phyloP scores from a whole-genome alignment of 2,329 filamentous ascomycete species.

The Amauroascus verrucosus region DNA sequence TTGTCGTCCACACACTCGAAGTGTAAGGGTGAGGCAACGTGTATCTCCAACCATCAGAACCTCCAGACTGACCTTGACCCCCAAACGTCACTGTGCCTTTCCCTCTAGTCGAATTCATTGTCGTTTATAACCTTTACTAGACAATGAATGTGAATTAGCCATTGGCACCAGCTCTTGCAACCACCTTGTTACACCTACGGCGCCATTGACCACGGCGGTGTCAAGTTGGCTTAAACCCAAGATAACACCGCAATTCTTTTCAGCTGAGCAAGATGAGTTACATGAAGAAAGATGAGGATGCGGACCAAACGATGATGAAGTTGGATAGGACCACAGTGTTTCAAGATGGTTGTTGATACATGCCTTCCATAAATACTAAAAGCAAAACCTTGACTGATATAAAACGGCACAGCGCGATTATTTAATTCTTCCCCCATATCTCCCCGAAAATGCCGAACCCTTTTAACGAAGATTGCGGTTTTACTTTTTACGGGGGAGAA shows the following conservation, averaged over 20 bases:
- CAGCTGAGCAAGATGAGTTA: conserved; percentile 60
- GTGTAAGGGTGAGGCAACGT: conserved; percentile 15
- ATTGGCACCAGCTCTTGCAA: conserved; percentile 18
- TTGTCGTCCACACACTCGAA: conserved; percentile 14
- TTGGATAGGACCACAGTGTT: conserved; percentile 97
- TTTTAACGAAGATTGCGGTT: conserved; percentile 92
- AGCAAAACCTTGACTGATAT: neutral
- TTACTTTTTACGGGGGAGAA: conserved; percentile 94
- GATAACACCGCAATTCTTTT: neutral
- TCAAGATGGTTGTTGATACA: conserved; percentile 66
- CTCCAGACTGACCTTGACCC: neutral
- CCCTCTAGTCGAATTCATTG: neutral
- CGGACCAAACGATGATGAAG: conserved; percentile 84
- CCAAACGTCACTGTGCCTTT: neutral
- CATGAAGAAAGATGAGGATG: conserved; percentile 99
- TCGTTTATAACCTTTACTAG: neutral
- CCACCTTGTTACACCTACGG: neutral
- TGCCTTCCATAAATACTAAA: conserved; percentile 18
- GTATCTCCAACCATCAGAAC: conserved; percentile 11
- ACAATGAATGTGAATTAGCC: conserved; percentile 16
- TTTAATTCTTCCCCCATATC: conserved; percentile 98
- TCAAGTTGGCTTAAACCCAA: conserved; percentile 2
- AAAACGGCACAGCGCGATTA: conserved; percentile 61
- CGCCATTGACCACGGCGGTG: conserved; percentile 8
- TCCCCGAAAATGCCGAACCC: conserved; percentile 91